Conservation (phyloP, 202 grass and related monocot genomes). For the Zoysia matrella region DNA sequence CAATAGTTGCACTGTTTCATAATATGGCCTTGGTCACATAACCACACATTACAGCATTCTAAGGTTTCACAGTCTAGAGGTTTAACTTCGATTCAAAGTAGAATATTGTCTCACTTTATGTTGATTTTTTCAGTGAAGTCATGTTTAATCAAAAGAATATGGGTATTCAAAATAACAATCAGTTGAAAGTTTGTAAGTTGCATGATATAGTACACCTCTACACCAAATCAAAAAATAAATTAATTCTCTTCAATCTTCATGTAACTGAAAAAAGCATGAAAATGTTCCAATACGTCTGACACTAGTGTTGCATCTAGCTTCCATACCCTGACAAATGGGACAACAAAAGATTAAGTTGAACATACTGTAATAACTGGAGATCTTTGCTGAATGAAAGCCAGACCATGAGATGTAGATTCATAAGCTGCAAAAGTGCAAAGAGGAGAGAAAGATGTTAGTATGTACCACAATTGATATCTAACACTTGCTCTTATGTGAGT, state of each 20-base stretch:
- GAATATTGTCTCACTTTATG: neutral
- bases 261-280: neutral
- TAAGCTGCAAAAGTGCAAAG: conserved; percentile 71
- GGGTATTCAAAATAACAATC: neutral
- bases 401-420: conserved; percentile 62
- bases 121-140: neutral
- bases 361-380: conserved; percentile 82
- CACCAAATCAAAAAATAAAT: neutral
- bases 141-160: neutral
- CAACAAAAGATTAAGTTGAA: neutral
- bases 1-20: neutral
- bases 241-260: neutral
- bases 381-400: conserved; percentile 88
- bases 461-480: neutral
- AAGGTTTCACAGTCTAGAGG: neutral
- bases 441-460: conserved; percentile 20
- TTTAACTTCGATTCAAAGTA: neutral
- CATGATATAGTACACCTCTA: neutral
- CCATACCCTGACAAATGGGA: neutral
- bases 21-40: neutral
- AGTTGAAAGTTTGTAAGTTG: neutral
- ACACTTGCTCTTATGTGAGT: conserved; percentile 4
- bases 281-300: conserved; percentile 12
- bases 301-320: neutral
- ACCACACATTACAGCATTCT: neutral